phyloP scores from a whole-genome alignment of 345 rosid species.

The Orychophragmus violaceus region DNA sequence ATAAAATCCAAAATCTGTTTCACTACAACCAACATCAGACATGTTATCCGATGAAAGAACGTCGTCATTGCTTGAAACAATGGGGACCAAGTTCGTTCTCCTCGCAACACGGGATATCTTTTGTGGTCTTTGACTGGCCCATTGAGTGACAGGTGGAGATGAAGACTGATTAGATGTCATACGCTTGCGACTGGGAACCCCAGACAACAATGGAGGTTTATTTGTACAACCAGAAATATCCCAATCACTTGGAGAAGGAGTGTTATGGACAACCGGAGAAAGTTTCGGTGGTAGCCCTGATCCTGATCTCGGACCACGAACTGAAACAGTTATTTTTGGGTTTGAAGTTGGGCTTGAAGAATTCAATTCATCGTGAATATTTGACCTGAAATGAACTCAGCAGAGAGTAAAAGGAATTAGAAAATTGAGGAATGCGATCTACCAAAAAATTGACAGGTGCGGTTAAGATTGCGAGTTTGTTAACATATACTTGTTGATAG shows the following conservation, averaged over 20 bases:
- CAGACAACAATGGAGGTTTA: constrained; percentile 67
- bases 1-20: constrained; percentile 59
- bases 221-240: constrained; percentile 75
- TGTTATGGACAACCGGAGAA: constrained; percentile 63
- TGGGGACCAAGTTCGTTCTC: constrained; percentile 77
- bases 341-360: constrained; percentile 80
- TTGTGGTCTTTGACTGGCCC: constrained; percentile 88
- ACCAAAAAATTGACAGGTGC: background rate
- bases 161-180: constrained; percentile 61
- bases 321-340: constrained; percentile 55
- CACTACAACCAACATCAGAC: constrained; percentile 66
- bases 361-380: constrained; percentile 63
- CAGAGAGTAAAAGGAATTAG: background rate
- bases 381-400: constrained; percentile 46
- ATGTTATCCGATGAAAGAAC: constrained; percentile 56
- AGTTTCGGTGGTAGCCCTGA: constrained; percentile 64
- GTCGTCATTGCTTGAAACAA: constrained; percentile 74
- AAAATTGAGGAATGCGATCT: constrained; percentile 5
- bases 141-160: constrained; percentile 84
- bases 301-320: constrained; percentile 76
- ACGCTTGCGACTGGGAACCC: constrained; percentile 74
- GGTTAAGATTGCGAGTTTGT: constrained; percentile 10
- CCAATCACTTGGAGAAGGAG: constrained; percentile 71
- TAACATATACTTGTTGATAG: constrained; percentile 64
- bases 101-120: constrained; percentile 87